Conservation (phyloP, 345 rosid species). For the Clausena lansium region DNA sequence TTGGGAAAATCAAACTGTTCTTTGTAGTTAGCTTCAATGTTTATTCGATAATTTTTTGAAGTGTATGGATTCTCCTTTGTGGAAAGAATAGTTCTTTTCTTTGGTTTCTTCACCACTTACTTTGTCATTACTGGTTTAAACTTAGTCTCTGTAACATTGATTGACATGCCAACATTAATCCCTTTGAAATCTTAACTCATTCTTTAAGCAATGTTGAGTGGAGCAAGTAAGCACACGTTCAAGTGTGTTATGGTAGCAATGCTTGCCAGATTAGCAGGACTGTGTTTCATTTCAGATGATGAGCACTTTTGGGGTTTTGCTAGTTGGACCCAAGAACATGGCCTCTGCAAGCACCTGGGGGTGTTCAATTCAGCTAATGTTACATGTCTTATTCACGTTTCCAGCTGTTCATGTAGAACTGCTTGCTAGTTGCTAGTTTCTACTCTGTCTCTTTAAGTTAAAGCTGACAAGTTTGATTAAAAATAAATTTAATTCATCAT, state of each 20-base stretch:
- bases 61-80: not conserved
- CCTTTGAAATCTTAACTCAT: not conserved
- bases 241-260: not conserved
- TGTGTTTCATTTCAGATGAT: not conserved
- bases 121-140: not conserved
- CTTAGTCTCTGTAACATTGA: not conserved
- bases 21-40: slow-evolving; percentile 12
- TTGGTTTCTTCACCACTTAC: not conserved
- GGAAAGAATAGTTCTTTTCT: not conserved
- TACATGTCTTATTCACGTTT: slow-evolving; percentile 20
- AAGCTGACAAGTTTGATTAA: not conserved
- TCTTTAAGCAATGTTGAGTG: not conserved
- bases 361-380: slow-evolving; percentile 27
- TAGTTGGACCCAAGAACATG: slow-evolving; percentile 28
- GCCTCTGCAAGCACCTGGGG: slow-evolving; percentile 23
- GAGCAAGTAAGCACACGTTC: not conserved
- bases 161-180: not conserved
- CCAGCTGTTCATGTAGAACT: slow-evolving; percentile 28
- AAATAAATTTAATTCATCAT: not conserved
- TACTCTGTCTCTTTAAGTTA: not conserved
- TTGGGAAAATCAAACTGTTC: not conserved
- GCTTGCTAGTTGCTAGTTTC: not conserved
- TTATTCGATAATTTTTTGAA: not conserved
- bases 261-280: not conserved
- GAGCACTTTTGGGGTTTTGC: slow-evolving; percentile 8